A percentile compares a stretch with the other conserved stretches of the same genome.
Evolutionary conservation across 805 yeast species (phyloP).

Genomic region (Metschnikowia borealis): DNA sequence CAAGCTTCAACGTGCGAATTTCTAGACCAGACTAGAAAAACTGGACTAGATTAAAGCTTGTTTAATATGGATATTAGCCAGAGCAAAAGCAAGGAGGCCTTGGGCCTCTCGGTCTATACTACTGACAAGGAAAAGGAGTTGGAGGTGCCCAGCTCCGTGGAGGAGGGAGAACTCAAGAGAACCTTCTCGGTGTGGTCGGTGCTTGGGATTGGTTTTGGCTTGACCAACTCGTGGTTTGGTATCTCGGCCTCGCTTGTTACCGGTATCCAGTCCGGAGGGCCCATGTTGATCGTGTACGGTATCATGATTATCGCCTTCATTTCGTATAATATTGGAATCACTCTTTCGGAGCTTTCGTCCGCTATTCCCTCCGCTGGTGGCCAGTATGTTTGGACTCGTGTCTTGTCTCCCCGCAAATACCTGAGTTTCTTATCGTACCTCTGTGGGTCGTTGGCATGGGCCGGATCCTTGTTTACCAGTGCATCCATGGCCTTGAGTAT

Average conservation of each 20-base stretch:
- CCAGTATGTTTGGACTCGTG: constrained; percentile 41
- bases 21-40: too few species aligned
- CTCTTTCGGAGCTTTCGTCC: constrained; percentile 37
- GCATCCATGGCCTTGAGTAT: constrained; percentile 38
- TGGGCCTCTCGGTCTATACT: constrained; percentile 10
- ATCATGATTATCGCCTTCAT: constrained; percentile 36
- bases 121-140: constrained; percentile 11
- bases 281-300: constrained; percentile 38
- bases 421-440: constrained; percentile 36
- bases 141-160: constrained; percentile 10
- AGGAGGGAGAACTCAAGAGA: constrained; percentile 26
- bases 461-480: constrained; percentile 39
- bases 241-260: constrained; percentile 38
- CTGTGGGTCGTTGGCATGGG: constrained; percentile 41
- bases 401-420: constrained; percentile 35
- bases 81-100: constrained; percentile 8
- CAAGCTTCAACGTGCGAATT: too few species aligned
- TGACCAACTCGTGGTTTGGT: constrained; percentile 44
- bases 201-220: constrained; percentile 39
- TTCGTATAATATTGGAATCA: constrained; percentile 35
- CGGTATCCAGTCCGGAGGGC: constrained; percentile 42
- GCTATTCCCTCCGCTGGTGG: constrained; percentile 43
- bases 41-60: too few species aligned
- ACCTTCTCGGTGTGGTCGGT: constrained; percentile 39
- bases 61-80: constrained; percentile 2